phyloP scores from a whole-genome alignment of 257 asterid genomes.

The Ocimum tenuiflorum region DNA sequence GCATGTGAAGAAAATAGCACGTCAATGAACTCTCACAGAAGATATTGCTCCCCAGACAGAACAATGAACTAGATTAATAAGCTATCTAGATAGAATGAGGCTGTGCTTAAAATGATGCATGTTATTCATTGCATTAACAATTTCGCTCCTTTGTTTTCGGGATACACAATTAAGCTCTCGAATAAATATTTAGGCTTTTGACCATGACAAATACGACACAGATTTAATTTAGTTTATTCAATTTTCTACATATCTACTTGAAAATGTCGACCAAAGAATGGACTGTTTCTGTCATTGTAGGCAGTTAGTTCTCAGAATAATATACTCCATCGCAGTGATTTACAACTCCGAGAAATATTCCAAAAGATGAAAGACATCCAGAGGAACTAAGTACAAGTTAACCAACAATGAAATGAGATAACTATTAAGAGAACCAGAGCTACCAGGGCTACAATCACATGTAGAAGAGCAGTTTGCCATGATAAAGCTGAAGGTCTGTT shows the following conservation, averaged over 20 bases:
- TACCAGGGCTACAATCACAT: slow-evolving; percentile 80
- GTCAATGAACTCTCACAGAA: not conserved
- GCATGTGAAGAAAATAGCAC: slow-evolving; percentile 14
- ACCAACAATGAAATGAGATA: not conserved
- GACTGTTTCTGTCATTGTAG: not conserved
- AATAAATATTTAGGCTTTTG: not conserved
- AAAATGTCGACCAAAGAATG: not conserved
- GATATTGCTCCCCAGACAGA: not conserved
- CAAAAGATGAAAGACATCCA: not conserved
- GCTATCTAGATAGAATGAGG: too few species aligned
- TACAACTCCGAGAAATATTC: not conserved
- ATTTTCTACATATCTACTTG: not conserved
- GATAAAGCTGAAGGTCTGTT: slow-evolving; percentile 28
- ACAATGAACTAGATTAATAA: not conserved
- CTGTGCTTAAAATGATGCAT: too few species aligned
- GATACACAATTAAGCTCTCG: not conserved
- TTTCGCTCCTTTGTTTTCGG: too few species aligned
- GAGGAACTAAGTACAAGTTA: not conserved
- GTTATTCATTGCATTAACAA: too few species aligned
- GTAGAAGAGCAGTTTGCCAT: slow-evolving; percentile 67
- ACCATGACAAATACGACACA: not conserved
- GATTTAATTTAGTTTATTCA: not conserved
- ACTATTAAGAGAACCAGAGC: slow-evolving; percentile 4
- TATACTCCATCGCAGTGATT: not conserved
- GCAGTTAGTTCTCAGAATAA: not conserved